These are phyloP conservation scores for Saccharomycopsis babjevae DNA, from an alignment of 805 yeast species.

Conservation along the genomic window DNA sequence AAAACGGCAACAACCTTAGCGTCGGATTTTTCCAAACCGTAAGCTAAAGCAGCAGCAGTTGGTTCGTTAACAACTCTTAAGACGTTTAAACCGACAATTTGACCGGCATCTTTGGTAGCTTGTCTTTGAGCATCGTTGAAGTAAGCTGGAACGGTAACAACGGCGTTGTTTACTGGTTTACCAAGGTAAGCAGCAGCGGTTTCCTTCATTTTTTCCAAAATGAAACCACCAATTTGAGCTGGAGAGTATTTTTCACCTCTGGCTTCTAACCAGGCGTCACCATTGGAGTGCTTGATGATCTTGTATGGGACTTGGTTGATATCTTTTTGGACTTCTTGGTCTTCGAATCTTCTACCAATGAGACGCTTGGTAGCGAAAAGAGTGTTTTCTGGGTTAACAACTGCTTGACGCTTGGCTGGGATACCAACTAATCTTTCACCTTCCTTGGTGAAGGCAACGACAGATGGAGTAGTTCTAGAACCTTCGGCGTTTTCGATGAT, in stretches of 20 bases:
- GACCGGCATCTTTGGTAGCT: slow-evolving; percentile 96
- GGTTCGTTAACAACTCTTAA: slow-evolving; percentile 87
- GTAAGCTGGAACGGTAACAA: slow-evolving; percentile 84
- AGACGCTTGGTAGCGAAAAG: slow-evolving; percentile 90
- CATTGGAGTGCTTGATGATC: slow-evolving; percentile 81
- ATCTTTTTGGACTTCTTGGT: slow-evolving; percentile 84
- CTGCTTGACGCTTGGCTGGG: slow-evolving; percentile 94
- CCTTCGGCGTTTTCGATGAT: slow-evolving; percentile 75
- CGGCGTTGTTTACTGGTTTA: slow-evolving; percentile 80
- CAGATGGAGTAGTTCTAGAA: slow-evolving; percentile 80
- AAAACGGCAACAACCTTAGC: slow-evolving; percentile 87
- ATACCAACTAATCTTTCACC: slow-evolving; percentile 90
- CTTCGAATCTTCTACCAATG: slow-evolving; percentile 88
- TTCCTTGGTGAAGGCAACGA: slow-evolving; percentile 87
- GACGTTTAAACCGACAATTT: slow-evolving; percentile 87
- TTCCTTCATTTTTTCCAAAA: slow-evolving; percentile 95
- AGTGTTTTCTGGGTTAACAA: slow-evolving; percentile 88
- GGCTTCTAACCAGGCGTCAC: slow-evolving; percentile 95
- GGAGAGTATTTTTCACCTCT: slow-evolving; percentile 85
- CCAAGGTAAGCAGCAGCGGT: slow-evolving; percentile 91
- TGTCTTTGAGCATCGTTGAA: slow-evolving; percentile 88
- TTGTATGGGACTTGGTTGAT: slow-evolving; percentile 80
- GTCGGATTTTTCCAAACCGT: slow-evolving; percentile 77
- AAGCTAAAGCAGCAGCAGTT: slow-evolving; percentile 89
- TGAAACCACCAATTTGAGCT: slow-evolving; percentile 89